Evolutionary conservation across 495 filamentous ascomycete species (phyloP).

Genomic region (Peziza echinospora): DNA sequence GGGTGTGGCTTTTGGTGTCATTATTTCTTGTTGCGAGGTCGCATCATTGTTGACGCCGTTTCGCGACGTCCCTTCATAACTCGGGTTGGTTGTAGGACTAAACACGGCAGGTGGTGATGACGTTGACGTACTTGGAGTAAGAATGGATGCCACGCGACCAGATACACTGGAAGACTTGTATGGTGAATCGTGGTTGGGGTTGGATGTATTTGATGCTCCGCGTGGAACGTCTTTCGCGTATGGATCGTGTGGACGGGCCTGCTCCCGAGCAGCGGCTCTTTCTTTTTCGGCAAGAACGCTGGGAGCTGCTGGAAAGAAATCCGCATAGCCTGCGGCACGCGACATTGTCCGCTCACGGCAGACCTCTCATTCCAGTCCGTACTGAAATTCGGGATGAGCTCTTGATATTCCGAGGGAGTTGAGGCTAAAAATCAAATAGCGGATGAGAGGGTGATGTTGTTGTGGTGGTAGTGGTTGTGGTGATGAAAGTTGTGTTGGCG

Average conservation of each 20-base stretch:
- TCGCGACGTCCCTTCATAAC: conserved; percentile 1
- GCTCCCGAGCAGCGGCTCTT: conserved; percentile 12
- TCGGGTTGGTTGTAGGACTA: conserved; percentile 2
- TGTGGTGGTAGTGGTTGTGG: too few species aligned
- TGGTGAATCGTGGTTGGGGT: background rate
- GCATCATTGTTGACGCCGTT: background rate
- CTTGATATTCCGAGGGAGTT: too few species aligned
- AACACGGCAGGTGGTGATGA: conserved; percentile 13
- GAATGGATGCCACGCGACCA: conserved; percentile 2
- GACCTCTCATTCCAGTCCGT: conserved; percentile 16
- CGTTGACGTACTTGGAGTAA: conserved; percentile 6
- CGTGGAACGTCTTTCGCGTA: background rate
- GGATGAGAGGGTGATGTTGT: too few species aligned
- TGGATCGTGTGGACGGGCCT: background rate
- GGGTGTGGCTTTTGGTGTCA: conserved; percentile 18
- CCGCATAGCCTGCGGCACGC: conserved; percentile 67
- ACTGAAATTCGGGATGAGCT: too few species aligned
- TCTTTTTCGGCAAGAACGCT: conserved; percentile 31
- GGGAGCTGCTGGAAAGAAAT: conserved; percentile 78
- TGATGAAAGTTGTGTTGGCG: too few species aligned
- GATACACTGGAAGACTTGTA: background rate
- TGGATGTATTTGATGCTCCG: background rate
- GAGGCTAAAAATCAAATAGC: too few species aligned
- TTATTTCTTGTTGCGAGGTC: background rate
- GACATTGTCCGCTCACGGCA: conserved; percentile 36